Base-by-base conservation (phyloP, 2,329 filamentous ascomycete species). In the Magnaporthiopsis rhizophila region DNA sequence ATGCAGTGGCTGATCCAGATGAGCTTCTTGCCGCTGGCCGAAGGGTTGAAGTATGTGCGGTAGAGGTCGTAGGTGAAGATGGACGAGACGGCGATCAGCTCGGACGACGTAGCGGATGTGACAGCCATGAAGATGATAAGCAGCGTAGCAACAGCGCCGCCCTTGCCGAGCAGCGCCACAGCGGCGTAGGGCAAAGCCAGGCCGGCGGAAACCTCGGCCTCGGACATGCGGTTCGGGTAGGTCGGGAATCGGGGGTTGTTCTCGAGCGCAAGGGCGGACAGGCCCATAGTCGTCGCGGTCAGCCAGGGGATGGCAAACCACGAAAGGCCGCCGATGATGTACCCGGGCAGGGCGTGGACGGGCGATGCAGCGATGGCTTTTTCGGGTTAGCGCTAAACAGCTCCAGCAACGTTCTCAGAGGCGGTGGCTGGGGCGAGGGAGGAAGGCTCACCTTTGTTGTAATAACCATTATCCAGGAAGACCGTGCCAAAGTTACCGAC, bases 231-330 rank as follows among this genome's bases (percentile, higher is more conserved):
- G 66, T 88, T 78, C 0, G 86, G 90, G 70, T 83, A 93, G 0
- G 87, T 90, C 0, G 90, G 90, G 76, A 92, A 92, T 3, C 79
- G 79, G 1, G 86, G 88, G 69, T 85, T 89, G 68, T 81, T 86
- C 74, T 97, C 92, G 1, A 97, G 82, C 0, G 91, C 90, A 9
- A 97, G 80, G 3, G 90, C 91, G 0, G 90, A 84, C 8, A 97
- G 83, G 38, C 92, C 92, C 86, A 96, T 90, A 1, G 92, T 96
- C 0, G 91, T 97, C 1, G 92, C 92, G 2, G 87, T 90, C 12
- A 96, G 81, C 90, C 91, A 96, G 0, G 93, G 93, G 63, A 97
- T 96, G 0, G 92, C 92, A 69, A 97, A 97, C 92, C 92, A 97
- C 62, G 86, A 88, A 1, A 96, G 82, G 28, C 93, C 92, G 6